Evolutionary conservation across 257 asterid genomes (phyloP).

Genomic region (Petrea volubilis): DNA sequence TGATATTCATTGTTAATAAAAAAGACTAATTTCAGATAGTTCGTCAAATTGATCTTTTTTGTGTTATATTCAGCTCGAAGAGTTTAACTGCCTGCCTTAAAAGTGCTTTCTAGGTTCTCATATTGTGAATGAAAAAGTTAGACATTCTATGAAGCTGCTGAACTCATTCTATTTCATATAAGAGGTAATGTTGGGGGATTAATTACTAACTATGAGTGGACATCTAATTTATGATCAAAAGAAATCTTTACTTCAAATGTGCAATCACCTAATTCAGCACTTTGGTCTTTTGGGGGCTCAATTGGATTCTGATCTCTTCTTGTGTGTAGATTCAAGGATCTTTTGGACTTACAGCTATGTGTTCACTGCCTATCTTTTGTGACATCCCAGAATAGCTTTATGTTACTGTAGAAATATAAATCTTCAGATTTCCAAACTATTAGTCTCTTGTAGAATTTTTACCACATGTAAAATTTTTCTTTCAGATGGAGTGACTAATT

Average conservation of each 20-base stretch:
- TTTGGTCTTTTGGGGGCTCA: neutral
- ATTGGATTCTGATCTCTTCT: neutral
- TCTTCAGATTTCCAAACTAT: neutral
- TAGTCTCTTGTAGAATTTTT: constrained; percentile 12
- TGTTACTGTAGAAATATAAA: neutral
- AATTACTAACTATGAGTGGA: neutral
- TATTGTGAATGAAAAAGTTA: neutral
- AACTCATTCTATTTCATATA: neutral
- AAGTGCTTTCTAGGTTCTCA: neutral
- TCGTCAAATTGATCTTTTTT: neutral
- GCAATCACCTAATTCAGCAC: neutral
- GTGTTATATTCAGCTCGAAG: neutral
- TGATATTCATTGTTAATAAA: neutral
- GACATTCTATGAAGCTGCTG: neutral
- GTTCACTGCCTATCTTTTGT: neutral
- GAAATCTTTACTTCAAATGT: neutral
- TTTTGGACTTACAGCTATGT: neutral
- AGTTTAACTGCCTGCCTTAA: neutral
- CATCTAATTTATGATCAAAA: neutral
- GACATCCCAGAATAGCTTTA: neutral
- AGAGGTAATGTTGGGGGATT: neutral
- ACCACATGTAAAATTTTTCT: neutral
- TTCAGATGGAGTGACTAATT: constrained; percentile 18
- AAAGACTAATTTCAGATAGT: neutral
- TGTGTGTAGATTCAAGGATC: neutral